Conservation (phyloP, 2,329 filamentous ascomycete species). For the Aspergillus sp. region DNA sequence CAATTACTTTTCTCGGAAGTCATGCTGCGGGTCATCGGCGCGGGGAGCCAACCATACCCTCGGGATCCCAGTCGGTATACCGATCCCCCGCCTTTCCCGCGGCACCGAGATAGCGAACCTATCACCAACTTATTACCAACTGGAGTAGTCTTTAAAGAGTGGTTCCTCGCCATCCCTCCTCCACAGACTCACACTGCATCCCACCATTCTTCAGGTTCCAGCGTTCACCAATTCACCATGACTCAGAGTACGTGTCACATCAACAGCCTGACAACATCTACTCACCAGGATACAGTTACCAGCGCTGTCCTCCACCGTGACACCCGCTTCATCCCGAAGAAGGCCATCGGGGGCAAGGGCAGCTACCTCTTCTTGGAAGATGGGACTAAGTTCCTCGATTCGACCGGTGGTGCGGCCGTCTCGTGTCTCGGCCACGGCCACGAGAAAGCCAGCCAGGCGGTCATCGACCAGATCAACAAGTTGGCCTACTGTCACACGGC, state of each 20-base stretch:
- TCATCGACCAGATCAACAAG: constrained; percentile 58
- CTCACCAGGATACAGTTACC: constrained; percentile 5
- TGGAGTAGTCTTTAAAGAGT: neutral
- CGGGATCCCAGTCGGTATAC: constrained; percentile 32
- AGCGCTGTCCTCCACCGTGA: constrained; percentile 53
- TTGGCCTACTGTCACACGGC: constrained; percentile 60
- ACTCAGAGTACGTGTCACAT: neutral
- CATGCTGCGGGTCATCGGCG: constrained; percentile 10
- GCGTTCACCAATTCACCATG: neutral
- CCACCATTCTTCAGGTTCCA: neutral
- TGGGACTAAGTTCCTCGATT: constrained; percentile 66
- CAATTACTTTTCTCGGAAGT: neutral
- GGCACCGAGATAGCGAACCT: constrained; percentile 17
- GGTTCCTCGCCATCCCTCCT: neutral
- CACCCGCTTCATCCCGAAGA: constrained; percentile 47
- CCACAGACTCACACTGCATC: neutral
- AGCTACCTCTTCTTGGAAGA: constrained; percentile 53
- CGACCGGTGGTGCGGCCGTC: constrained; percentile 71
- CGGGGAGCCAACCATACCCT: constrained; percentile 23
- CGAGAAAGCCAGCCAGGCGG: constrained; percentile 58
- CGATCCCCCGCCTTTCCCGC: constrained; percentile 21
- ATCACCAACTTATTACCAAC: neutral
- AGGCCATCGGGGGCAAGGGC: constrained; percentile 50
- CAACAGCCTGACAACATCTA: neutral
- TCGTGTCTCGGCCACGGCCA: constrained; percentile 69